phyloP scores from a whole-genome alignment of 2,329 filamentous ascomycete genomes.

The Paecilomyces sp. region DNA sequence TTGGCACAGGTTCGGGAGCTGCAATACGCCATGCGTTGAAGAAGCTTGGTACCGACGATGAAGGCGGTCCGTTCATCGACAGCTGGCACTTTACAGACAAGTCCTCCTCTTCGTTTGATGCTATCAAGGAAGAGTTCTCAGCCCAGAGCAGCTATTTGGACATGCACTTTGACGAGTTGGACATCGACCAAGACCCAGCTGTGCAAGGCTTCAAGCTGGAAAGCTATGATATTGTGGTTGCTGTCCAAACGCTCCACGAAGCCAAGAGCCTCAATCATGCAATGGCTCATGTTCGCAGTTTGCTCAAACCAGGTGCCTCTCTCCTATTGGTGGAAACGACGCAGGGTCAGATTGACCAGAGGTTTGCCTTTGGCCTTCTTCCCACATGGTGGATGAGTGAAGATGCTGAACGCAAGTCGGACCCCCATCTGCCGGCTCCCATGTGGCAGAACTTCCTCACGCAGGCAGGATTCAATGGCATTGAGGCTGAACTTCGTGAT shows the following conservation, averaged over 20 bases:
- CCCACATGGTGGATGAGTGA: constrained; percentile 18
- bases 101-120: constrained; percentile 34
- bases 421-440: background rate
- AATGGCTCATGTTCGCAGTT: constrained; percentile 23
- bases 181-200: constrained; percentile 24
- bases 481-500: background rate
- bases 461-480: background rate
- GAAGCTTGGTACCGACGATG: background rate
- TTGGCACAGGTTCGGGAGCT: background rate
- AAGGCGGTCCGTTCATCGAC: background rate
- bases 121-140: constrained; percentile 1
- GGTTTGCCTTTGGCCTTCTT: constrained; percentile 11
- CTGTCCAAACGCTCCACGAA: constrained; percentile 32
- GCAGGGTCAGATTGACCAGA: constrained; percentile 7
- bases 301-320: constrained; percentile 40
- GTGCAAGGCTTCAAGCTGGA: constrained; percentile 28
- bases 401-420: constrained; percentile 1
- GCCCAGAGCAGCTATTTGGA: constrained; percentile 3
- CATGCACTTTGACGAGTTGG: constrained; percentile 19
- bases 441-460: background rate
- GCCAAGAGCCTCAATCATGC: constrained; percentile 18
- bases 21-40: background rate
- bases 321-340: constrained; percentile 36
- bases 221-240: constrained; percentile 31
- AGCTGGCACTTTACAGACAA: constrained; percentile 37